Evolutionary conservation across 192 early-diverging fungal genomes (phyloP).

Genomic region (Gamsiella multidivaricata): DNA sequence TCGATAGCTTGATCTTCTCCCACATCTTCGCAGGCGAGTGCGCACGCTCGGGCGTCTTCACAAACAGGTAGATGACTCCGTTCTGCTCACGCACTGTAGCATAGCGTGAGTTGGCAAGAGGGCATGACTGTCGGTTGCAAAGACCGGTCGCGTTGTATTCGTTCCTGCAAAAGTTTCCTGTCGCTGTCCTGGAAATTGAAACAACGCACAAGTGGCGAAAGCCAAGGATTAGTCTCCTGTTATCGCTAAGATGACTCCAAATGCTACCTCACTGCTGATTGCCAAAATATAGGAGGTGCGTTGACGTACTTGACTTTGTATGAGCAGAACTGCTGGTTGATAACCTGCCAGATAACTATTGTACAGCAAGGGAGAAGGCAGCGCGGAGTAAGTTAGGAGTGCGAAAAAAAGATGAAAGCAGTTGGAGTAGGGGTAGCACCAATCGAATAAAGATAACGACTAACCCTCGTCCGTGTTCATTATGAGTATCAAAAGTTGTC

Average conservation of each 20-base stretch:
- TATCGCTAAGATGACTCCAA: not conserved
- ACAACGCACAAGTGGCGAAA: no score
- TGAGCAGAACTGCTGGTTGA: constrained; percentile 97
- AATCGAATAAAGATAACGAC: not conserved
- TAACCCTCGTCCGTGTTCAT: constrained; percentile 50
- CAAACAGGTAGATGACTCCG: constrained; percentile 88
- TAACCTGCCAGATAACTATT: constrained; percentile 91
- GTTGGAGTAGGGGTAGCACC: not conserved
- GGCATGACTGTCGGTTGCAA: constrained; percentile 94
- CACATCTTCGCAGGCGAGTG: constrained; percentile 95
- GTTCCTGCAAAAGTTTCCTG: constrained; percentile 94
- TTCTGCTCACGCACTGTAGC: constrained; percentile 92
- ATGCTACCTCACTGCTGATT: no score
- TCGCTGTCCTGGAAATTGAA: constrained; percentile 70
- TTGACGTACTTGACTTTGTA: constrained; percentile 93
- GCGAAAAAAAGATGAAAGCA: no score
- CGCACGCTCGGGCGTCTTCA: constrained; percentile 96
- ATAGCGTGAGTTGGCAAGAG: constrained; percentile 94
- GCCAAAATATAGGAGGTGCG: no score
- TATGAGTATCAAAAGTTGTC: not conserved
- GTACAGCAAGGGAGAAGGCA: not conserved
- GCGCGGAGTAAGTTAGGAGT: not conserved
- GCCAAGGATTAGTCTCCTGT: not conserved
- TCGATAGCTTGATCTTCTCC: constrained; percentile 89
- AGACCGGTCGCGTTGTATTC: constrained; percentile 97